These are phyloP conservation scores for Brassica nigra DNA, from an alignment of 345 rosid species.

Conservation along the genomic window DNA sequence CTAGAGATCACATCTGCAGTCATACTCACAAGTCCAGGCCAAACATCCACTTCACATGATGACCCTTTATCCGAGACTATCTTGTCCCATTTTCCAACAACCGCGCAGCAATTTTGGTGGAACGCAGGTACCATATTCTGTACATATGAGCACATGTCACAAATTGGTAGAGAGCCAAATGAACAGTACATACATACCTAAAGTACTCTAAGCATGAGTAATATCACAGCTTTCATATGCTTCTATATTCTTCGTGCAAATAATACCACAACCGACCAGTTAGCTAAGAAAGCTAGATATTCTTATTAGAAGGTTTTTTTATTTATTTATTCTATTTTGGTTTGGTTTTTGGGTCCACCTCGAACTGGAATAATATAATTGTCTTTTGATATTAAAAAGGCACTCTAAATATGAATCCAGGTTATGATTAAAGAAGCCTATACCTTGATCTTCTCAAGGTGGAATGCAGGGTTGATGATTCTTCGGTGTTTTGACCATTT, in stretches of 20 bases:
- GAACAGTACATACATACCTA: too few species aligned
- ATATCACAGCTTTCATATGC: too few species aligned
- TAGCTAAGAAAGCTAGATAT: too few species aligned
- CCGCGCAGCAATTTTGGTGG: conserved; percentile 31
- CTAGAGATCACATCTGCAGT: conserved; percentile 30
- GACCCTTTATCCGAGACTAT: conserved; percentile 19
- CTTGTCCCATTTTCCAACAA: conserved; percentile 40
- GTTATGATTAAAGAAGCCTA: neutral
- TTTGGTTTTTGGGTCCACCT: too few species aligned
- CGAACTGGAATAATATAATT: too few species aligned
- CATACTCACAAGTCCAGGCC: neutral
- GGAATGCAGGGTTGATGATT: conserved; percentile 47
- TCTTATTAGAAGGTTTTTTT: too few species aligned
- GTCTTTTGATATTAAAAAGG: too few species aligned
- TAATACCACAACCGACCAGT: too few species aligned
- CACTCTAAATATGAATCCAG: too few species aligned
- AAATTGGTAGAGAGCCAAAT: neutral
- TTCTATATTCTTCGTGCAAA: too few species aligned
- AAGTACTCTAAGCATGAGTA: too few species aligned
- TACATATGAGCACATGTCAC: neutral
- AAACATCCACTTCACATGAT: neutral
- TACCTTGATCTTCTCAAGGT: conserved; percentile 47
- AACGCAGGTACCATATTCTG: conserved; percentile 41
- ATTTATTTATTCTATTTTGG: too few species aligned
- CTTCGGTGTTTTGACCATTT: conserved; percentile 38